Conservation (phyloP, 345 rosid species). For the Sonneratia alba region DNA sequence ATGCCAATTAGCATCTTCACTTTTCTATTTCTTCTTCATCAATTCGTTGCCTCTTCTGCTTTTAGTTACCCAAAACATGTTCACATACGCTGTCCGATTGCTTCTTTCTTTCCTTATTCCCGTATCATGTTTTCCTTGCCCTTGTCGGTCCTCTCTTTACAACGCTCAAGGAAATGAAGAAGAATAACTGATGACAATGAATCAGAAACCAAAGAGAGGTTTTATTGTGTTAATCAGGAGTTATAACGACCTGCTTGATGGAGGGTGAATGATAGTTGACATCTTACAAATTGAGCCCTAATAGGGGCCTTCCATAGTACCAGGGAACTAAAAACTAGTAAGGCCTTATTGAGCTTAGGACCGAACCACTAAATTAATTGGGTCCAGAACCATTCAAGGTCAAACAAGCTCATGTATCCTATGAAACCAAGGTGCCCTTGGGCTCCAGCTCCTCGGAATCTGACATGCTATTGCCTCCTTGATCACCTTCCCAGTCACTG, state of each 20-base stretch:
- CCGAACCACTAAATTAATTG: constrained; percentile 10
- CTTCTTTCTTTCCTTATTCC: neutral
- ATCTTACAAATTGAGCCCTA: constrained; percentile 19
- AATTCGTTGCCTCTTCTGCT: too few relatives aligned
- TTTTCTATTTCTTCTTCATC: too few relatives aligned
- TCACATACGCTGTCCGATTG: too few relatives aligned
- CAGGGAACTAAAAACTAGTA: constrained; percentile 4
- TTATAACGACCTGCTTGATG: constrained; percentile 13
- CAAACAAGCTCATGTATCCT: neutral
- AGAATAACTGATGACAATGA: neutral
- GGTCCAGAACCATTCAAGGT: constrained; percentile 14
- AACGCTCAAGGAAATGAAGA: too few relatives aligned
- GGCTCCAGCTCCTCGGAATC: constrained; percentile 40
- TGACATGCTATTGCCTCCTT: constrained; percentile 24
- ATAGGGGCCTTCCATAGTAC: constrained; percentile 24
- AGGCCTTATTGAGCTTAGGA: constrained; percentile 15
- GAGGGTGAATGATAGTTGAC: constrained; percentile 4
- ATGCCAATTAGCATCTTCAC: too few relatives aligned
- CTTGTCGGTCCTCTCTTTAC: neutral
- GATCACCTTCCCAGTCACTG: constrained; percentile 39
- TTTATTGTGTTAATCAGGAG: neutral
- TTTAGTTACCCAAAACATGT: too few relatives aligned
- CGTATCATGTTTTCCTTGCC: neutral
- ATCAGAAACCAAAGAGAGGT: neutral
- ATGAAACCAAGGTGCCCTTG: constrained; percentile 38